Percentiles rank a stretch among this genome's conserved stretches.
Evolutionary conservation across 164 flowering plant species (phyloP).

Genomic region (Kingdonia uniflora): DNA sequence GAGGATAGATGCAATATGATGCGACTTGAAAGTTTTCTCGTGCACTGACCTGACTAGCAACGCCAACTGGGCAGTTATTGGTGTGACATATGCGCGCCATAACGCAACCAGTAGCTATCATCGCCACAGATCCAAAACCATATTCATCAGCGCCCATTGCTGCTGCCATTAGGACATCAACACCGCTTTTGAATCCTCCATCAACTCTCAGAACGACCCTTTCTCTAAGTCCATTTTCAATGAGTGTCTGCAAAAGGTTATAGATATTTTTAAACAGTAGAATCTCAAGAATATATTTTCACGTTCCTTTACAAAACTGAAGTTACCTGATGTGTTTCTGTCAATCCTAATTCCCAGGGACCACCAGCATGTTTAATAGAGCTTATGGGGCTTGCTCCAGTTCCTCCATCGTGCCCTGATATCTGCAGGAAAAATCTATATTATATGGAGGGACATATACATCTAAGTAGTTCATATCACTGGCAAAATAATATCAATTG

Average conservation of each 20-base stretch:
- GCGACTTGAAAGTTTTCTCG: neutral
- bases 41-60: conserved; percentile 85
- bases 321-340: conserved; percentile 94
- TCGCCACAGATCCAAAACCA: conserved; percentile 98
- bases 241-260: conserved; percentile 56
- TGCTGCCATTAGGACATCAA: conserved; percentile 97
- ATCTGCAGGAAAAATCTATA: conserved; percentile 41
- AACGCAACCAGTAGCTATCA: conserved; percentile 98
- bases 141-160: conserved; percentile 98
- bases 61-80: conserved; percentile 98
- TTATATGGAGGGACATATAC: too few species aligned
- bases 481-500: too few species aligned
- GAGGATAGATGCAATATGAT: too few species aligned
- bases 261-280: conserved; percentile 3
- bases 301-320: neutral
- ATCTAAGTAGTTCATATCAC: too few species aligned
- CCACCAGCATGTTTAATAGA: conserved; percentile 99
- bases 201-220: conserved; percentile 93
- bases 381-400: conserved; percentile 97
- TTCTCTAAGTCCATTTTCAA: conserved; percentile 92
- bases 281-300: neutral
- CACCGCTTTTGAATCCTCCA: conserved; percentile 96
- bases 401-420: conserved; percentile 99
- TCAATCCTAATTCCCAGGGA: conserved; percentile 99
- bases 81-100: conserved; percentile 99